Base-by-base conservation (phyloP, 495 filamentous ascomycete species). In the Stereocaulon alpinum region DNA sequence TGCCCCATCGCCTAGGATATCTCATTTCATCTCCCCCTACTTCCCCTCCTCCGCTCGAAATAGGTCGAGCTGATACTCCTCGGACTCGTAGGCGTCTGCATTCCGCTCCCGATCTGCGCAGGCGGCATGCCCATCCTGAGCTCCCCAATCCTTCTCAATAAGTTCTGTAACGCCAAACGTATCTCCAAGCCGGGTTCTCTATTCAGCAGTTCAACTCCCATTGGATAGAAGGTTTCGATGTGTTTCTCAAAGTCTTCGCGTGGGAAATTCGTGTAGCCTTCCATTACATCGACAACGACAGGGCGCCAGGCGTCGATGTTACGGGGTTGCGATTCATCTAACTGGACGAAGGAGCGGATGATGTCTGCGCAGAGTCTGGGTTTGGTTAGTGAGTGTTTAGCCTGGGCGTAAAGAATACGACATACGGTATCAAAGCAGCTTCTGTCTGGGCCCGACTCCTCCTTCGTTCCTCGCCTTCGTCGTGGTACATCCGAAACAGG, bases 261-360 rank as follows among this genome's bases (percentile, higher is more conserved):
- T 0, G 88, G 87, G 73, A 96, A 97, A 45, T 86, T 86, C 10
- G 83, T 88, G 68, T 91, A 97, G 2, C 94, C 91, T 63, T 98
- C 91, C 37, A 98, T 76, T n/a, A 98, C 93, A 68, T 96, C 93
- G 9, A 98, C 90, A 4, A 98, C 93, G 1, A 97, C 94, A 1
- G 93, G 93, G 40, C 93, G 78, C 93, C 93, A 98, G 14, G 94
- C 95, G 4, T 90, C 80, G 57, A 98, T 93, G 66, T 98, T 98
- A 32, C 93, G 82, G 65, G 96, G 89, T 70, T 98, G 93, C 34
- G 86, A 89, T 69, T 96, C 92, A 56, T 96, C 93, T 5, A 98
- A 82, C 10, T 77, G 76, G 15, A 87, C 80, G 64, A 91, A 98
- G 24, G 82, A 85, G 32, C 82, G 77, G 64, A 98, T 85, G 65